phyloP scores from a whole-genome alignment of 139 green algal genomes.

The Desmodesmus armatus region DNA sequence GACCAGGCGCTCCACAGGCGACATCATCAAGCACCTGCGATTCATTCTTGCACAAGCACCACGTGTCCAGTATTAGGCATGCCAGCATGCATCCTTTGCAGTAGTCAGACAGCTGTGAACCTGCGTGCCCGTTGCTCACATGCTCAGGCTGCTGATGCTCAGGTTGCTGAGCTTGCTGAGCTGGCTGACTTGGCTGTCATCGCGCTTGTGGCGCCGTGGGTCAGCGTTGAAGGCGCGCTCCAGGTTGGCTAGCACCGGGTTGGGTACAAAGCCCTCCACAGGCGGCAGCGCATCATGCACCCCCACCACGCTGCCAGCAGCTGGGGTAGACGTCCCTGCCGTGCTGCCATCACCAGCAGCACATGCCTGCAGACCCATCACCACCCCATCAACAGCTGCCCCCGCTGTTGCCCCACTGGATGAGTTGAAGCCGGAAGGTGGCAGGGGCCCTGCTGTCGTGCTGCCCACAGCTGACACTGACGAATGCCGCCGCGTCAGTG shows the following conservation, averaged over 20 bases:
- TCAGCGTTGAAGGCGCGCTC: constrained; percentile 34
- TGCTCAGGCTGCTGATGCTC: constrained; percentile 23
- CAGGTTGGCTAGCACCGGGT: constrained; percentile 45
- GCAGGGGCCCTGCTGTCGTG: too few relatives aligned
- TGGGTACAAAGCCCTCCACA: constrained; percentile 31
- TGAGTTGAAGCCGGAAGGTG: too few relatives aligned
- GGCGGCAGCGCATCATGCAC: constrained; percentile 14
- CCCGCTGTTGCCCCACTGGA: too few relatives aligned
- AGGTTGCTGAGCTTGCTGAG: constrained; percentile 37
- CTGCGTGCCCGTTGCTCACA: neutral
- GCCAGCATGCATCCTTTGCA: neutral
- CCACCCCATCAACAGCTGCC: too few relatives aligned
- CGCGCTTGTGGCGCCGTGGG: constrained; percentile 38
- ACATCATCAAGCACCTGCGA: too few relatives aligned
- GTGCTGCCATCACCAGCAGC: neutral
- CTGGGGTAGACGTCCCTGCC: neutral
- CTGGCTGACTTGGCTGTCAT: constrained; percentile 23
- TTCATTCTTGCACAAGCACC: too few relatives aligned
- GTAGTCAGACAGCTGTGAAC: too few relatives aligned
- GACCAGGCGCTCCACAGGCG: too few relatives aligned
- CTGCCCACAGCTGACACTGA: neutral
- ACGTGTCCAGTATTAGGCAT: too few relatives aligned
- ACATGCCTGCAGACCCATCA: too few relatives aligned
- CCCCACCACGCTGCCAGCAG: neutral
- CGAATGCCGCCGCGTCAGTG: neutral